Evolutionary conservation across 225 moss, liverwort and hornwort genomes (phyloP).

Genomic region (Polytrichum commune): DNA sequence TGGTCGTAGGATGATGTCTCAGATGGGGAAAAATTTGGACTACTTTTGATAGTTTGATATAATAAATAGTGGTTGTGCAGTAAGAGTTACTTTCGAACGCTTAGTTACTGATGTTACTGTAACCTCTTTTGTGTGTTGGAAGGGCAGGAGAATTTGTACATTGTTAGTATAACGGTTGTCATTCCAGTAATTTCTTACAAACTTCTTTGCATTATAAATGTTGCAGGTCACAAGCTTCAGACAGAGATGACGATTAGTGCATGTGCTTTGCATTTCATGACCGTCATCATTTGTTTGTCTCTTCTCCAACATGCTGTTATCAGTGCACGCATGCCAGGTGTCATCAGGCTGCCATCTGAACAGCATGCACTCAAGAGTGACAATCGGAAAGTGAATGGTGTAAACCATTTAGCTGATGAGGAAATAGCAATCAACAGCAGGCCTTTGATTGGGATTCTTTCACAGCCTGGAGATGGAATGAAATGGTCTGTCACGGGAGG

Average conservation of each 20-base stretch:
- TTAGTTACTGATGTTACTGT: no score
- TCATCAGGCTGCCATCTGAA: conserved; percentile 23
- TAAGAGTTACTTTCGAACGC: no score
- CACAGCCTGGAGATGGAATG: conserved; percentile 57
- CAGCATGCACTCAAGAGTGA: background rate
- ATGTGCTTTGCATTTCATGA: background rate
- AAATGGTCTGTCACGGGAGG: conserved; percentile 10
- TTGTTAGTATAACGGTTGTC: no score
- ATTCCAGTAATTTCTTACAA: no score
- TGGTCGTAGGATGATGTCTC: no score
- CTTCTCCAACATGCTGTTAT: conserved; percentile 11
- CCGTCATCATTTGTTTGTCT: conserved; percentile 8
- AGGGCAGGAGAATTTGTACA: no score
- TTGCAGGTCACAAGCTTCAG: no score
- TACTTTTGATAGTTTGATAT: no score
- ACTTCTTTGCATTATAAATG: no score
- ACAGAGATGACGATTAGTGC: conserved; percentile 8
- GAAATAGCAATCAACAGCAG: conserved; percentile 12
- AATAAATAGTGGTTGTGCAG: no score
- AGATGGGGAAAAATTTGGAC: no score
- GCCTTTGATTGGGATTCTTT: conserved; percentile 77
- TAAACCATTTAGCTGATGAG: background rate
- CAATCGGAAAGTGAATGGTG: background rate
- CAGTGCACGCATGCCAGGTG: conserved; percentile 6
- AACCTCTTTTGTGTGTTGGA: no score